Evolutionary conservation across 768 basidiomycete genomes (phyloP), one percentile per base, ranked within the genome.

Genomic region (Tulasnella sp.): DNA sequence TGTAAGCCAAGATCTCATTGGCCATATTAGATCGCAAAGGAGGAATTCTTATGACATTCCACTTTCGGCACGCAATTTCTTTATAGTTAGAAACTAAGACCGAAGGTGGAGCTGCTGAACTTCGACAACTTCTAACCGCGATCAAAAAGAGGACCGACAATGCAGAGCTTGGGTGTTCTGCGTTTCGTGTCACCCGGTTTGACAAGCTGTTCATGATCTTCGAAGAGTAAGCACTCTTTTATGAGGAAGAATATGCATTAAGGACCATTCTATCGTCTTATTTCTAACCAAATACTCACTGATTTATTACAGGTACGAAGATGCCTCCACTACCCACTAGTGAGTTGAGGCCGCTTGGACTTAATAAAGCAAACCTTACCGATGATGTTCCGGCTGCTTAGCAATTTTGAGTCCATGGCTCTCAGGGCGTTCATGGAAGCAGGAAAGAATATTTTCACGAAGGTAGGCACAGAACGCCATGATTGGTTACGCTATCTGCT

Each of bases 21-120:
- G 29, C 15, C 17, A 21, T 5, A 19, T 27, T n/a, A 48, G 19
- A 48, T 48, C 45, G 10, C 7, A 27, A 10, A 43, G 11, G 41
- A 10, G 19, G 41, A 43, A n/a, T n/a, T n/a, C n/a, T 48, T n/a
- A 27, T 21, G 8, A 48, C 19, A 21, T 5, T 5, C n/a, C 8
- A 7, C n/a, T 7, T 7, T 10, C 45, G 19, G 5, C n/a, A 10
- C n/a, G 42, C n/a, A 8, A 1, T 19, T 11, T 15, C 8, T 29
- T 21, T 43, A n/a, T 11, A 55, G 54, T 42, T 55, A 22, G 54
- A 55, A 45, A 41, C 54, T 17, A 42, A n/a, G 34, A 22, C 54
- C 25, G 21, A 42, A 10, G 54, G 44, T 22, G 54, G 38, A 1
- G 54, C 54, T 4, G 30, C 42, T 44, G 19, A 42, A 24, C 31